A percentile compares a stretch with the other conserved stretches of the same genome.
Evolutionary conservation across 2,329 filamentous ascomycete genomes (phyloP).

Genomic region (Penicillium sp.): DNA sequence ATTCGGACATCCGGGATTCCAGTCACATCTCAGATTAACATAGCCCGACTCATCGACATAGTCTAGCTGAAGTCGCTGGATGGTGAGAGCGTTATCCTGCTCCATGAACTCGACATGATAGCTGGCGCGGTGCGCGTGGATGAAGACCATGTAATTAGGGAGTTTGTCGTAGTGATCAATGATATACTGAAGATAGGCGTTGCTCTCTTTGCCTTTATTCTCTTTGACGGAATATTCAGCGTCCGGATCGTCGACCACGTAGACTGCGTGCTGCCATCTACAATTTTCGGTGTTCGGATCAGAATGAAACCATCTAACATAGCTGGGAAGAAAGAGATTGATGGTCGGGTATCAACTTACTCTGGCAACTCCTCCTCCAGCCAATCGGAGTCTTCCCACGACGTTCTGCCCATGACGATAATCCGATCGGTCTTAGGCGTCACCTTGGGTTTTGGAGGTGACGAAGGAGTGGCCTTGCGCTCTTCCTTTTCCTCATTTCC

Average conservation of each 20-base stretch:
- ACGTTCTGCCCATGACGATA: constrained; percentile 42
- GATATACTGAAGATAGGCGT: constrained; percentile 46
- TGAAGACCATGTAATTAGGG: constrained; percentile 54
- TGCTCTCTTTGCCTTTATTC: constrained; percentile 46
- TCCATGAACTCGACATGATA: constrained; percentile 54
- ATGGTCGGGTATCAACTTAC: constrained; percentile 25
- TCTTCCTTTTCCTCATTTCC: background rate
- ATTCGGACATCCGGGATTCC: constrained; percentile 35
- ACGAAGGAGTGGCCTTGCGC: background rate
- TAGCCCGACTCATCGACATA: constrained; percentile 55
- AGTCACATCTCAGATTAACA: constrained; percentile 57
- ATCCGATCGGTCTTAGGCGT: constrained; percentile 29
- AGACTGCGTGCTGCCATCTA: constrained; percentile 47
- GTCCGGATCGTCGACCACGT: constrained; percentile 37
- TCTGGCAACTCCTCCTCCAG: constrained; percentile 43
- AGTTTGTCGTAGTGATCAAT: constrained; percentile 47
- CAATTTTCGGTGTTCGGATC: background rate
- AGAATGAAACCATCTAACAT: background rate
- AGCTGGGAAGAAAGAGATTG: background rate
- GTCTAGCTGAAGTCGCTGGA: constrained; percentile 49
- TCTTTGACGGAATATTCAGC: constrained; percentile 20
- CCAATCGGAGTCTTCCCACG: constrained; percentile 46
- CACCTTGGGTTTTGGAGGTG: constrained; percentile 3
- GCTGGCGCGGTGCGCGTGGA: constrained; percentile 53
- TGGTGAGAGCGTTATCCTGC: constrained; percentile 51